Evolutionary conservation across 2,329 filamentous ascomycete genomes (phyloP).

Genomic region (Coniochaeta sp.): DNA sequence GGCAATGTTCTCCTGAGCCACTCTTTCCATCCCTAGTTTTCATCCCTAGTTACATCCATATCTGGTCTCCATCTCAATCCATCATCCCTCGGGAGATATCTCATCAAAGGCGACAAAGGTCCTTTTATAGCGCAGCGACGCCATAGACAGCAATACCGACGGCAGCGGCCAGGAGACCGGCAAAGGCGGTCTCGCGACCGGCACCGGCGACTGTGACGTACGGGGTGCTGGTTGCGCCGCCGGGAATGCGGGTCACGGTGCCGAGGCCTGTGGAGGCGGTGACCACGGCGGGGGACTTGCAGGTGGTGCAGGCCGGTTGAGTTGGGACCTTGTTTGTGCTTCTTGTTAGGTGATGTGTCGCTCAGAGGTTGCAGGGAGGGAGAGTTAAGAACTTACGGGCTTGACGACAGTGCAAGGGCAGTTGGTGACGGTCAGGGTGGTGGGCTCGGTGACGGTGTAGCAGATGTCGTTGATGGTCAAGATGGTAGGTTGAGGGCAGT

Average conservation of each 20-base stretch:
- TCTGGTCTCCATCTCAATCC: not conserved
- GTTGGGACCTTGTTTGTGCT: slow-evolving; percentile 6
- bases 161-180: not conserved
- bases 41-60: no score
- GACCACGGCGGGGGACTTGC: not conserved
- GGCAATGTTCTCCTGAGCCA: no score
- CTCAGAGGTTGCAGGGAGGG: not conserved
- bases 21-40: not conserved
- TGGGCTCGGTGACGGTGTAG: slow-evolving; percentile 46
- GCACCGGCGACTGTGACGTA: slow-evolving; percentile 1
- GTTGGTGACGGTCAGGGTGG: slow-evolving; percentile 46
- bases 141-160: not conserved
- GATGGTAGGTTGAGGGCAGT: slow-evolving; percentile 40
- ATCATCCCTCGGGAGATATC: not conserved
- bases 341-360: slow-evolving; percentile 1
- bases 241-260: not conserved
- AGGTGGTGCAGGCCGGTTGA: not conserved
- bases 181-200: slow-evolving; percentile 1
- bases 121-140: not conserved
- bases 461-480: slow-evolving; percentile 41
- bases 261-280: not conserved
- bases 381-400: slow-evolving; percentile 9
- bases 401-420: slow-evolving; percentile 41
- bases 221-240: not conserved
- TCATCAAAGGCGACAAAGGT: not conserved